These are phyloP conservation scores for Annona cherimola DNA, from an alignment of 164 flowering plant genomes.

Conservation along the genomic window DNA sequence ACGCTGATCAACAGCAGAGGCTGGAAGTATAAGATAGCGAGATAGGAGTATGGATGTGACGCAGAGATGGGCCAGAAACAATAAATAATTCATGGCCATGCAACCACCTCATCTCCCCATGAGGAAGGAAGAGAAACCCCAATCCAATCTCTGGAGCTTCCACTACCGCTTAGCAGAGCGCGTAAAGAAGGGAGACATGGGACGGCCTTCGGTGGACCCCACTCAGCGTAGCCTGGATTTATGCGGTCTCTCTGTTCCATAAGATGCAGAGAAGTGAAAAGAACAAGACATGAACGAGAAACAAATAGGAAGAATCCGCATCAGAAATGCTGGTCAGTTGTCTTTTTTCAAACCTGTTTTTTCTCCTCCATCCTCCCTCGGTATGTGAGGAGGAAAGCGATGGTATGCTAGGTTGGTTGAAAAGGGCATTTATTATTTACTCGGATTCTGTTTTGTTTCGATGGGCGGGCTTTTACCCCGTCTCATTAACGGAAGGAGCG, in stretches of 20 bases:
- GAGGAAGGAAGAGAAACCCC: not conserved
- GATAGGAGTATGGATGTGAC: constrained; percentile 8
- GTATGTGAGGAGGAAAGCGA: constrained; percentile 3
- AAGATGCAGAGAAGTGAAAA: constrained; percentile 16
- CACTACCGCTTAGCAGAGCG: not conserved
- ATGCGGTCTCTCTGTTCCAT: not conserved
- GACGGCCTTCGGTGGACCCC: not conserved
- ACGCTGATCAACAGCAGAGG: constrained; percentile 9
- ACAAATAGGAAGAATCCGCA: constrained; percentile 9
- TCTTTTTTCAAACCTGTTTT: not conserved
- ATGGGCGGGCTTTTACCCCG: not conserved
- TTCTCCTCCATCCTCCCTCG: not conserved
- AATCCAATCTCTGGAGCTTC: not conserved
- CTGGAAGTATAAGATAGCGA: constrained; percentile 13
- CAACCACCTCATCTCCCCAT: constrained; percentile 18
- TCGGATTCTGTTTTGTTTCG: constrained; percentile 4
- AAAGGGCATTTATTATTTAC: not conserved
- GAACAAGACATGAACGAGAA: constrained; percentile 16
- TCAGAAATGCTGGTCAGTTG: not conserved
- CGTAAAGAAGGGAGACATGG: not conserved
- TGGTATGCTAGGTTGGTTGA: not conserved
- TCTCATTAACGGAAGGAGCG: not conserved
- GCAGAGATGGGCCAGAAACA: constrained; percentile 13
- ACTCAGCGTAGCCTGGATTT: not conserved
- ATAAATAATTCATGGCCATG: constrained; percentile 17